A percentile compares a stretch with the other conserved stretches of the same genome.
Conservation (phyloP, 345 rosid genomes). For the Arabidopsis arenosa region DNA sequence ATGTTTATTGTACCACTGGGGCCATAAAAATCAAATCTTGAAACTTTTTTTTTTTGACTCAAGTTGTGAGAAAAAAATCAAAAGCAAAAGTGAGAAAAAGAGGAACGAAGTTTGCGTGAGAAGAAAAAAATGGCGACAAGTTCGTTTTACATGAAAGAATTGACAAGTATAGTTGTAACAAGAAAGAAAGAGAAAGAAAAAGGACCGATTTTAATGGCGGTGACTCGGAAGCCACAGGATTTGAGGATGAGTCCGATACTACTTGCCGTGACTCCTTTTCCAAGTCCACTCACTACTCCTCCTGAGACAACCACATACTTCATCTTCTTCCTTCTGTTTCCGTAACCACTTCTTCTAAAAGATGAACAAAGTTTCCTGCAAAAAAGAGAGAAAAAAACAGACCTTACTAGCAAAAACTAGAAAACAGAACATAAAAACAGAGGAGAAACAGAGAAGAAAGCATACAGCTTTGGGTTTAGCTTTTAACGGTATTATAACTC, state of each 20-base stretch:
- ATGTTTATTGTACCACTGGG: constrained; percentile 28
- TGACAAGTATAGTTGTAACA: constrained; percentile 1
- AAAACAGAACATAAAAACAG: constrained; percentile 32
- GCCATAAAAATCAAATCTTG: constrained; percentile 39
- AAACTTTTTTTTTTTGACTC: constrained; percentile 29
- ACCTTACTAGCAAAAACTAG: constrained; percentile 13
- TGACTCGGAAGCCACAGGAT: constrained; percentile 47
- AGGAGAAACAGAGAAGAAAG: constrained; percentile 25
- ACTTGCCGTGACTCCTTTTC: constrained; percentile 71
- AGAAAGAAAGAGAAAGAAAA: neutral
- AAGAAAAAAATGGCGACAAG: constrained; percentile 8
- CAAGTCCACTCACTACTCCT: constrained; percentile 71
- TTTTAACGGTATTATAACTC: neutral
- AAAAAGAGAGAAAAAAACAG: neutral
- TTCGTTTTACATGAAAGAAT: constrained; percentile 30
- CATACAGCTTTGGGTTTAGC: constrained; percentile 8
- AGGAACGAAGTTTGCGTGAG: constrained; percentile 33
- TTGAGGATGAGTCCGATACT: constrained; percentile 60
- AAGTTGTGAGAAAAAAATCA: constrained; percentile 7
- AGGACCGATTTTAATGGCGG: constrained; percentile 49
- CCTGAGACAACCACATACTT: constrained; percentile 67
- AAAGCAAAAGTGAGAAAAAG: constrained; percentile 24
- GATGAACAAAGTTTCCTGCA: constrained; percentile 17
- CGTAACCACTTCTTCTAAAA: constrained; percentile 2
- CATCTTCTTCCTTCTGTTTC: constrained; percentile 42